phyloP scores from a whole-genome alignment of 2,329 filamentous ascomycete species.

The Fusarium chuoi region DNA sequence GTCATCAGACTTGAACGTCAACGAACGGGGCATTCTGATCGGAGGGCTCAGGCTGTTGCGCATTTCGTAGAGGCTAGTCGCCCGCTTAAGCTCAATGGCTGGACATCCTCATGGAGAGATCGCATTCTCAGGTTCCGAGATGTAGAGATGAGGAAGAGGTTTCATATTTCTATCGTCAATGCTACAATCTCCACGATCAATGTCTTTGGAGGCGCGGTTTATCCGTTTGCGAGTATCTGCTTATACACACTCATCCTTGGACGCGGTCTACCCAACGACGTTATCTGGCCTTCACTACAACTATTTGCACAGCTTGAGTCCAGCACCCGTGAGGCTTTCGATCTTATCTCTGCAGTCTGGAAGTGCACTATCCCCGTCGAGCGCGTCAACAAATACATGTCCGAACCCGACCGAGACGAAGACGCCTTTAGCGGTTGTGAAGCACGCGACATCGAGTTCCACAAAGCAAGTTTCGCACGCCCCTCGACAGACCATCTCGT shows the following conservation, averaged over 20 bases:
- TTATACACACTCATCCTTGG: slow-evolving; percentile 80
- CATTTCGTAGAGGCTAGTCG: slow-evolving; percentile 90
- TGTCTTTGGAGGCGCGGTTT: slow-evolving; percentile 75
- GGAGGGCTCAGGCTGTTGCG: slow-evolving; percentile 80
- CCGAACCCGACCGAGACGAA: slow-evolving; percentile 79
- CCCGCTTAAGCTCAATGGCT: slow-evolving; percentile 62
- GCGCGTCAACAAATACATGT: slow-evolving; percentile 88
- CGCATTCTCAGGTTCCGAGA: slow-evolving; percentile 51
- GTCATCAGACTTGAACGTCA: slow-evolving; percentile 76
- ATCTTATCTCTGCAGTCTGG: slow-evolving; percentile 78
- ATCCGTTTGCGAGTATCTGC: slow-evolving; percentile 84
- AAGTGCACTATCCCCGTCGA: slow-evolving; percentile 86
- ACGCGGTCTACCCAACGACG: slow-evolving; percentile 76
- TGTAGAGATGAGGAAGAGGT: slow-evolving; percentile 51
- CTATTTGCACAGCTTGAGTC: slow-evolving; percentile 80
- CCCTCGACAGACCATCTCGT: slow-evolving; percentile 71
- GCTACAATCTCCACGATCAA: slow-evolving; percentile 74
- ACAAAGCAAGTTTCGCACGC: slow-evolving; percentile 80
- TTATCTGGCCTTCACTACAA: slow-evolving; percentile 88
- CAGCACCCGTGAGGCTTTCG: slow-evolving; percentile 78
- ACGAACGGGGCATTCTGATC: slow-evolving; percentile 79
- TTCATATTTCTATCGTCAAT: slow-evolving; percentile 50
- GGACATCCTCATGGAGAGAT: slow-evolving; percentile 51
- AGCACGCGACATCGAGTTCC: slow-evolving; percentile 61
- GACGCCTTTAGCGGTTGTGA: slow-evolving; percentile 50